Percentiles rank a stretch among this genome's conserved stretches.
Evolutionary conservation across 1,139 yeast species (phyloP).

Genomic region (Hemisphaericaspora subhashii): DNA sequence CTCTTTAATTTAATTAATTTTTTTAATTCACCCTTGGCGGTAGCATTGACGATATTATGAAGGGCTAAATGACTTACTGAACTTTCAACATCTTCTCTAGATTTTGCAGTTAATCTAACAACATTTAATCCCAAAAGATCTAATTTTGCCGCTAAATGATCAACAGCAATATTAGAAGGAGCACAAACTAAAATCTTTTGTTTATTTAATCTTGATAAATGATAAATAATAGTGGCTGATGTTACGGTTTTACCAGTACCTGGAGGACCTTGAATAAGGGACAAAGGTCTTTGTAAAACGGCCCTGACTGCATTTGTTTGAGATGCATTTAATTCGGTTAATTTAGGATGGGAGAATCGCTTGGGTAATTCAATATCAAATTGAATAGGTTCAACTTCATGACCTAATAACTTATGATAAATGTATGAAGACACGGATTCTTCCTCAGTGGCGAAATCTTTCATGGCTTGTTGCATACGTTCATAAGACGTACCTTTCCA

Average conservation of each 20-base stretch:
- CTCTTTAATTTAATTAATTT: conserved; percentile 59
- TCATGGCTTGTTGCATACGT: conserved; percentile 81
- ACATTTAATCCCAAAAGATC: conserved; percentile 69
- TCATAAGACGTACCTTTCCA: conserved; percentile 87
- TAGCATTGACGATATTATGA: conserved; percentile 45
- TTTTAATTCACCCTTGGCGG: conserved; percentile 56
- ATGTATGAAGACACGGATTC: conserved; percentile 75
- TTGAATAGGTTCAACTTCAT: conserved; percentile 65
- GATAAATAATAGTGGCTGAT: conserved; percentile 85
- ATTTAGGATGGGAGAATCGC: conserved; percentile 62
- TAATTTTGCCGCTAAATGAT: conserved; percentile 79
- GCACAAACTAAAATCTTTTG: conserved; percentile 82
- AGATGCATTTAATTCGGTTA: conserved; percentile 71
- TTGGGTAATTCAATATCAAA: conserved; percentile 63
- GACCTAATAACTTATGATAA: conserved; percentile 81
- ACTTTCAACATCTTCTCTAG: conserved; percentile 79
- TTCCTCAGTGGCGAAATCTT: conserved; percentile 67
- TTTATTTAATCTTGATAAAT: conserved; percentile 58
- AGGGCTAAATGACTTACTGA: conserved; percentile 55
- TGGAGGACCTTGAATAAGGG: conserved; percentile 97
- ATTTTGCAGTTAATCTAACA: conserved; percentile 72
- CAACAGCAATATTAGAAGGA: conserved; percentile 94
- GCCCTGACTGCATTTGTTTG: conserved; percentile 76
- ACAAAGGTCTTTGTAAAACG: conserved; percentile 72
- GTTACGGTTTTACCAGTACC: conserved; percentile 97